Evolutionary conservation across 1,139 yeast species (phyloP), one percentile per base, ranked within the genome.

Genomic region (Candida gigantensis): DNA sequence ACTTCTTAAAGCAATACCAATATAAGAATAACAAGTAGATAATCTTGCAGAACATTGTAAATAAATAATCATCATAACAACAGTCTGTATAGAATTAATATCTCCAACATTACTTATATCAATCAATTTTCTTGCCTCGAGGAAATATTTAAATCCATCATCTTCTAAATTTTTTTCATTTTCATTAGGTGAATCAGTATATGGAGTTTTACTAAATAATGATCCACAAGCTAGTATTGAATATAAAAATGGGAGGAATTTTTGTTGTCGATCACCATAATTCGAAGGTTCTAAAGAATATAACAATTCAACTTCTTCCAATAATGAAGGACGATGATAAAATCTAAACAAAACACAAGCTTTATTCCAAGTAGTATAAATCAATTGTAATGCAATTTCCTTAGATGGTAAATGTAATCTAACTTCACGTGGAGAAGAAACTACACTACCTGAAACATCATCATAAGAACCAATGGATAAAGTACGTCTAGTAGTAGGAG

Each of bases 31-130:
- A 60, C 97, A 89, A 0, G 96, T 87, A 0, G 95, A 84, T 40
- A 90, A 68, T 43, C 96, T 72, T 1, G 96, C 96, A 2, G 95
- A 84, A 56, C 96, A 88, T 61, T 89, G 96, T 37, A 89, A 65
- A 55, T 88, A 89, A 50, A 89, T 72, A 39, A 86, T 81, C 69
- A 74, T 65, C 82, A 74, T 77, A 12, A 77, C 80, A 34, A 88
- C 76, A 0, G 96, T 81, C 58, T 89, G 96, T 42, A 72, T 72
- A 10, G 74, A 63, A 27, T 63, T 65, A 11, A 69, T 69, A 49
- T 70, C 76, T 6, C 74, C 71, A 11, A 70, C 75, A 44, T 71
- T 69, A 29, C 74, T 66, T 20, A 71, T 68, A 58, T 87, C 94
- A 33, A 88, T 77, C 43, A 86, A 68, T 47, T 80, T 79, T 40